Evolutionary conservation across 345 rosid species (phyloP).

Genomic region (Populus alba): DNA sequence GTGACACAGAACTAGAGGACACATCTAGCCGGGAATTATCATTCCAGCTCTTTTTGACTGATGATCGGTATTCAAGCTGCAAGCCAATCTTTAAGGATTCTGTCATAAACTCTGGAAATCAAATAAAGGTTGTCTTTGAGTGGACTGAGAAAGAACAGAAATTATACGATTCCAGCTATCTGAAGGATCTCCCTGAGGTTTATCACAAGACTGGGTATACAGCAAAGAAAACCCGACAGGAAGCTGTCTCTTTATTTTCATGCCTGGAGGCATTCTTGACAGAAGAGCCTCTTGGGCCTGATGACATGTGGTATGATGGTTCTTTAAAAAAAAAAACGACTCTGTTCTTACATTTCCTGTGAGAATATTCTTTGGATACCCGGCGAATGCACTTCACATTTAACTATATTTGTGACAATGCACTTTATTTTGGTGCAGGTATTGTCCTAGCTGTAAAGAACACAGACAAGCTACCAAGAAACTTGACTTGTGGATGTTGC

Average conservation of each 20-base stretch:
- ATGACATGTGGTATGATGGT: constrained; percentile 77
- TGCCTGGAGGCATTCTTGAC: constrained; percentile 91
- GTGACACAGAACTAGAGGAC: constrained; percentile 37
- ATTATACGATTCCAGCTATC: constrained; percentile 63
- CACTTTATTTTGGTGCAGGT: constrained; percentile 47
- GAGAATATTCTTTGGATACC: background rate
- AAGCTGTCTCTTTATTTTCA: constrained; percentile 80
- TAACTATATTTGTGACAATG: background rate
- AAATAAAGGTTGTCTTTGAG: constrained; percentile 48
- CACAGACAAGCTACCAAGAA: constrained; percentile 90
- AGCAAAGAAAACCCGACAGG: constrained; percentile 74
- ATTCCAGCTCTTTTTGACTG: constrained; percentile 44
- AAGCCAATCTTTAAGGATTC: constrained; percentile 54
- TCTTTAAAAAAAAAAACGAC: fast-evolving
- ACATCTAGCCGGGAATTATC: constrained; percentile 31
- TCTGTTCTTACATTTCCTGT: background rate
- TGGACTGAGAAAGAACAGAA: constrained; percentile 70
- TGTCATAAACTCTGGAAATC: constrained; percentile 41
- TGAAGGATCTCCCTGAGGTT: constrained; percentile 77
- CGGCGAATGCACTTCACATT: background rate
- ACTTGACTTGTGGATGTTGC: constrained; percentile 88
- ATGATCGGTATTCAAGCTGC: constrained; percentile 29
- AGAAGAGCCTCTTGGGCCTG: constrained; percentile 92
- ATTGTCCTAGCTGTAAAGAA: constrained; percentile 83
- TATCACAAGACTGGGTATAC: constrained; percentile 49